phyloP scores from a whole-genome alignment of 2,329 filamentous ascomycete species.

The Colletotrichum liriopes region DNA sequence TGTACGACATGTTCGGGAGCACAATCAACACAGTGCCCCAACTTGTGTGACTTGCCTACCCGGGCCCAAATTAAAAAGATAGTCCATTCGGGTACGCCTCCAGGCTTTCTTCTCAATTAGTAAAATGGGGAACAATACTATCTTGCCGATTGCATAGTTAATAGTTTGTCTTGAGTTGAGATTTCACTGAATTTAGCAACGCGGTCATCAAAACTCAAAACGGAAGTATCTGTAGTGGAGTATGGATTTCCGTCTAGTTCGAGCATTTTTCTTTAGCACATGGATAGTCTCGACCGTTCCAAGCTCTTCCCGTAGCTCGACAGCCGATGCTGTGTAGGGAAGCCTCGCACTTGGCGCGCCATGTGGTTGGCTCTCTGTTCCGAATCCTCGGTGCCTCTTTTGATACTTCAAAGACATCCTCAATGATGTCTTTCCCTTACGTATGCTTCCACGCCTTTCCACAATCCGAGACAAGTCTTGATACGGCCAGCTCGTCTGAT shows the following conservation, averaged over 20 bases:
- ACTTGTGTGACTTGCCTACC: conserved; percentile 6
- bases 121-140: too few species aligned
- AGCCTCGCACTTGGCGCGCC: background rate
- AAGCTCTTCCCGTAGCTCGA: too few species aligned
- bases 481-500: background rate
- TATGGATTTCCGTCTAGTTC: too few species aligned
- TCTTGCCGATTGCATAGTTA: too few species aligned
- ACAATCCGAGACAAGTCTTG: background rate
- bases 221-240: too few species aligned
- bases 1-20: background rate
- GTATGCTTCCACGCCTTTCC: conserved; percentile 2
- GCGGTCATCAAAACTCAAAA: background rate
- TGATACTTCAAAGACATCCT: background rate
- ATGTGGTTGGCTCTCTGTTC: background rate
- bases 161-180: too few species aligned
- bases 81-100: too few species aligned
- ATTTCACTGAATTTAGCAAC: background rate
- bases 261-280: too few species aligned
- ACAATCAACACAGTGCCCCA: conserved; percentile 18
- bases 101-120: background rate
- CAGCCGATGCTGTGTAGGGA: too few species aligned
- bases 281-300: background rate
- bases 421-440: background rate
- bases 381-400: background rate
- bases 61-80: background rate